phyloP scores from a whole-genome alignment of 75 land plant species.

The Ceratopteris richardii region DNA sequence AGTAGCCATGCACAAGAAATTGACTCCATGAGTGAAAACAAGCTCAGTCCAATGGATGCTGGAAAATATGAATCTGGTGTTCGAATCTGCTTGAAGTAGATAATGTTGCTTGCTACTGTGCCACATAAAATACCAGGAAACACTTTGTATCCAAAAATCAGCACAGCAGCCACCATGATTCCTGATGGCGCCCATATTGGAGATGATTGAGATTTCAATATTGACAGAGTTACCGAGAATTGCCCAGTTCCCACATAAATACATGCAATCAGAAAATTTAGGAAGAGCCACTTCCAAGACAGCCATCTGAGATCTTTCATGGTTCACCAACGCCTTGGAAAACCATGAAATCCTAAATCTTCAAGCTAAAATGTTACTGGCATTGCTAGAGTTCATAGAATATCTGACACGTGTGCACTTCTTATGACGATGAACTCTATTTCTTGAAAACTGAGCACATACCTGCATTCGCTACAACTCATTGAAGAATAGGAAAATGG shows the following conservation, averaged over 20 bases:
- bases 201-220: slow-evolving; percentile 23
- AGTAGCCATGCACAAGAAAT: slow-evolving; percentile 33
- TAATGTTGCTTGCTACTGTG: slow-evolving; percentile 31
- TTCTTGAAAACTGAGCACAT: too few relatives aligned
- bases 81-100: slow-evolving; percentile 18
- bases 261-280: slow-evolving; percentile 19
- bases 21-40: slow-evolving; percentile 29
- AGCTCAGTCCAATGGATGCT: slow-evolving; percentile 16
- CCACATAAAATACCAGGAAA: slow-evolving; percentile 31
- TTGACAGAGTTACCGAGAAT: slow-evolving; percentile 20
- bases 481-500: too few relatives aligned
- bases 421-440: too few relatives aligned
- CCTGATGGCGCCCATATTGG: slow-evolving; percentile 46
- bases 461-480: too few relatives aligned
- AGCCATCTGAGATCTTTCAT: slow-evolving; percentile 2
- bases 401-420: too few relatives aligned
- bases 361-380: too few relatives aligned
- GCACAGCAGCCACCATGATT: slow-evolving; percentile 30
- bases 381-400: too few relatives aligned
- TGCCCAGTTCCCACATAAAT: slow-evolving; percentile 28
- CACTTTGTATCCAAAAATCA: slow-evolving; percentile 32
- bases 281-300: slow-evolving; percentile 10
- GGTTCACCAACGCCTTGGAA: too few relatives aligned
- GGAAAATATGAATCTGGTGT: slow-evolving; percentile 7
- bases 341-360: too few relatives aligned